Base-by-base conservation (phyloP, 1,139 yeast genomes). In the Candida sp. region DNA sequence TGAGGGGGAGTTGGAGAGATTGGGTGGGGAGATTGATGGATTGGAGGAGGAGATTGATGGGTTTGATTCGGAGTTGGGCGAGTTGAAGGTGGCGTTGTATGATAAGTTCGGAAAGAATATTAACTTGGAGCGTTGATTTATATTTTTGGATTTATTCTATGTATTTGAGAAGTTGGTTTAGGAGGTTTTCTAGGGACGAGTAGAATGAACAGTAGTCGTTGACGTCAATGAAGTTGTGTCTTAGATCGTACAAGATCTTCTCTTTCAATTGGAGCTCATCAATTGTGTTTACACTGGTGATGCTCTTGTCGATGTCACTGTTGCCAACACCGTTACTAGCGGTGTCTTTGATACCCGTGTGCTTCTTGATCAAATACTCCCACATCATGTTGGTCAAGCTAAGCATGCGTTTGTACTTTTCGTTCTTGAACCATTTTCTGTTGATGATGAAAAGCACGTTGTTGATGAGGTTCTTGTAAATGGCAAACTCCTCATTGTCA, bases 31-130 rank as follows among this genome's bases (percentile, higher is more conserved):
- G 48, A 81, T 93, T 31, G 75, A 68, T 1, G 62, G 62, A 2
- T 59, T 81, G 25, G 86, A 84, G 45, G 61, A 66, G 1, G 64
- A 77, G 54, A 76, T 89, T 46, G 83, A 77, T 1, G 74, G 66
- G 0, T 73, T 86, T 40, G 86, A 85, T 53, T 77, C 73, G 4
- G 74, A 81, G 55, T 78, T 93, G 70, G 69, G 68, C 7, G 79
- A 69, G 34, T 78, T 93, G 60, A 94, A 93, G 72, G 79, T 82
- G 33, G 77, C 76, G n/a, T 75, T 94, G 53, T 94, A 94, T 64
- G 90, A 91, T 17, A 92, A 90, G 67, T 94, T 94, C 66, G 99
- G 99, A 37, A 84, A 84, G 59, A 86, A 92, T 54, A 94, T 94
- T 65, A 93, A 93, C 66, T 75, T 94, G 47, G 99, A 94, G 63